These are phyloP conservation scores for Lactarius sp. DNA, from an alignment of 768 basidiomycete genomes.

Conservation along the genomic window DNA sequence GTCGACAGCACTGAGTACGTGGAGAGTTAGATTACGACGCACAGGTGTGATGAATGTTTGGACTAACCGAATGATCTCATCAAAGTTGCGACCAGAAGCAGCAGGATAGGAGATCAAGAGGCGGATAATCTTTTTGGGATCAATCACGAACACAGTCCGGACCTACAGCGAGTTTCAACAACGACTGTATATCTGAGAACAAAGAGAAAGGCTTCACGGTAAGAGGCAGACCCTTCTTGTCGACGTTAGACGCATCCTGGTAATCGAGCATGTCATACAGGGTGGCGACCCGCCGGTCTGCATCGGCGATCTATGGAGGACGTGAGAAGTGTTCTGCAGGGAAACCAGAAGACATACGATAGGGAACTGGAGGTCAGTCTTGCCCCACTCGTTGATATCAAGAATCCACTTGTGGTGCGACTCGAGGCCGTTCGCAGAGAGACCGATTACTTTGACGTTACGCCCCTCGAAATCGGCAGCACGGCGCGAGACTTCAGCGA, in stretches of 20 bases:
- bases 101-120: conserved; percentile 90
- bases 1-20: conserved; percentile 66
- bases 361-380: conserved; percentile 82
- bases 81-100: conserved; percentile 91
- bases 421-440: conserved; percentile 85
- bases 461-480: conserved; percentile 79
- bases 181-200: neutral
- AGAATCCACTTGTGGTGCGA: conserved; percentile 85
- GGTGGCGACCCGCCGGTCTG: conserved; percentile 76
- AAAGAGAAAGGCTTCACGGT: conserved; percentile 46
- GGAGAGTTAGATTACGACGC: neutral
- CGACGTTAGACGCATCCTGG: conserved; percentile 88
- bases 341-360: conserved; percentile 52
- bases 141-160: conserved; percentile 95
- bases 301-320: conserved; percentile 75
- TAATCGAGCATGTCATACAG: conserved; percentile 96
- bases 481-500: conserved; percentile 91
- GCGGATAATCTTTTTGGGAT: conserved; percentile 94
- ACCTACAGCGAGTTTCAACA: conserved; percentile 43
- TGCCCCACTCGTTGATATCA: conserved; percentile 84
- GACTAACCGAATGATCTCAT: conserved; percentile 54
- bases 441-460: conserved; percentile 88
- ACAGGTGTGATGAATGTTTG: neutral
- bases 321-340: neutral
- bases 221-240: conserved; percentile 86